phyloP scores from a whole-genome alignment of 1,284 basidiomycete genomes.

The Malassezia pachydermatis region DNA sequence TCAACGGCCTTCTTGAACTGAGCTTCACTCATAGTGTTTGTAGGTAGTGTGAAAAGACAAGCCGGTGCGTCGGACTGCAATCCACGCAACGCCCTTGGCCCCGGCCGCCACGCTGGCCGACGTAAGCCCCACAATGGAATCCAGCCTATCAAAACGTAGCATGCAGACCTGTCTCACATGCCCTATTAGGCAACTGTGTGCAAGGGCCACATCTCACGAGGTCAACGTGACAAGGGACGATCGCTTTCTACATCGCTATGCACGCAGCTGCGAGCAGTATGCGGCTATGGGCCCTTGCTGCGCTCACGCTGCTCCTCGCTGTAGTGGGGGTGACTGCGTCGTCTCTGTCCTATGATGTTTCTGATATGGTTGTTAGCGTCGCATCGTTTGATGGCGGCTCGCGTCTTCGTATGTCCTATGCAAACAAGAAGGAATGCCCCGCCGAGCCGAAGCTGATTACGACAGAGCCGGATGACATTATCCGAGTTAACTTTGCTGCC shows the following conservation, averaged over 20 bases:
- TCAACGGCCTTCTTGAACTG: slow-evolving; percentile 36
- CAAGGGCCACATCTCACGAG: too few species aligned
- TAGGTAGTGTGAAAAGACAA: neutral
- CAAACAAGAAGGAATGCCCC: neutral
- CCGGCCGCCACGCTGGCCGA: too few species aligned
- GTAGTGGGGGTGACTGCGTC: neutral
- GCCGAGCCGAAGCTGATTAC: neutral
- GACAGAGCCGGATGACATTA: slow-evolving; percentile 13
- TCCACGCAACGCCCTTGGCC: too few species aligned
- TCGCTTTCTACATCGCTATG: too few species aligned
- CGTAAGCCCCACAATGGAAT: too few species aligned
- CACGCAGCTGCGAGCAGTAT: too few species aligned
- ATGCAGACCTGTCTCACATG: too few species aligned
- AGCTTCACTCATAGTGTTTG: slow-evolving; percentile 19
- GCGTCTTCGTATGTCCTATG: slow-evolving; percentile 2
- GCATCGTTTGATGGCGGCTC: slow-evolving; percentile 14
- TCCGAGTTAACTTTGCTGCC: slow-evolving; percentile 4
- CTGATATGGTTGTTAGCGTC: slow-evolving; percentile 5
- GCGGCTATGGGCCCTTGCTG: too few species aligned
- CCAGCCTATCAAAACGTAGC: too few species aligned
- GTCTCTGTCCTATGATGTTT: slow-evolving; percentile 6
- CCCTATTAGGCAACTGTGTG: too few species aligned
- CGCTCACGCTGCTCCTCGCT: neutral
- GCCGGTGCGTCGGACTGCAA: neutral
- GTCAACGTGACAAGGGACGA: too few species aligned